A percentile compares a stretch with the other conserved stretches of the same genome.
These are phyloP conservation scores for Phytophthora boehmeriae DNA, from an alignment of 352 stramenopile genomes.

Conservation along the genomic window DNA sequence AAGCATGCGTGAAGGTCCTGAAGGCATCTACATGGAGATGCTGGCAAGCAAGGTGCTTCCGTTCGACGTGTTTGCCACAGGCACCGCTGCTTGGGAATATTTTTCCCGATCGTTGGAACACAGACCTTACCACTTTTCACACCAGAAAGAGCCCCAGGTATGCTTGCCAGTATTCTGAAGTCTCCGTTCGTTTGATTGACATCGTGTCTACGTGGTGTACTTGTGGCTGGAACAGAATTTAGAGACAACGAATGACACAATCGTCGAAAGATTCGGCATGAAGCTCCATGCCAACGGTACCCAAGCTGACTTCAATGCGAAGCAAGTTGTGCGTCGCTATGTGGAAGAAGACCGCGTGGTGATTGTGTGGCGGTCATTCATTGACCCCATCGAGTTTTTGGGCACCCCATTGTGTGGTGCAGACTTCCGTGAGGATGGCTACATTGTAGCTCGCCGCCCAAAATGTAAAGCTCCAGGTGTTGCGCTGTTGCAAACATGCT, in stretches of 20 bases:
- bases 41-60: slow-evolving; percentile 53
- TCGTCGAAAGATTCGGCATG: slow-evolving; percentile 61
- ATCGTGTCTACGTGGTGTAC: neutral
- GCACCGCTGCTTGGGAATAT: slow-evolving; percentile 50
- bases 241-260: slow-evolving; percentile 49
- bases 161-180: neutral
- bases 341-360: slow-evolving; percentile 50
- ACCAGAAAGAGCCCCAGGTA: slow-evolving; percentile 45
- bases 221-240: slow-evolving; percentile 11
- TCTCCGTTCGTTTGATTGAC: neutral
- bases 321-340: slow-evolving; percentile 57
- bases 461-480: slow-evolving; percentile 26
- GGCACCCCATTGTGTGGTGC: slow-evolving; percentile 41
- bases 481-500: slow-evolving; percentile 56
- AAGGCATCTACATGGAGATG: slow-evolving; percentile 47
- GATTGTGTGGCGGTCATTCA: slow-evolving; percentile 61
- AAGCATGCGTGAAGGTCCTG: slow-evolving; percentile 38
- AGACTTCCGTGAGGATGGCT: slow-evolving; percentile 59
- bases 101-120: slow-evolving; percentile 46
- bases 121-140: slow-evolving; percentile 43
- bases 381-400: slow-evolving; percentile 57
- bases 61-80: slow-evolving; percentile 39
- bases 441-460: slow-evolving; percentile 53
- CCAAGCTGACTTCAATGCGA: slow-evolving; percentile 51
- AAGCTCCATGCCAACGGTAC: slow-evolving; percentile 56